A percentile compares a stretch with the other conserved stretches of the same genome.
Evolutionary conservation across 331 rosid genomes (phyloP).

Genomic region (Pyracantha coccinea): DNA sequence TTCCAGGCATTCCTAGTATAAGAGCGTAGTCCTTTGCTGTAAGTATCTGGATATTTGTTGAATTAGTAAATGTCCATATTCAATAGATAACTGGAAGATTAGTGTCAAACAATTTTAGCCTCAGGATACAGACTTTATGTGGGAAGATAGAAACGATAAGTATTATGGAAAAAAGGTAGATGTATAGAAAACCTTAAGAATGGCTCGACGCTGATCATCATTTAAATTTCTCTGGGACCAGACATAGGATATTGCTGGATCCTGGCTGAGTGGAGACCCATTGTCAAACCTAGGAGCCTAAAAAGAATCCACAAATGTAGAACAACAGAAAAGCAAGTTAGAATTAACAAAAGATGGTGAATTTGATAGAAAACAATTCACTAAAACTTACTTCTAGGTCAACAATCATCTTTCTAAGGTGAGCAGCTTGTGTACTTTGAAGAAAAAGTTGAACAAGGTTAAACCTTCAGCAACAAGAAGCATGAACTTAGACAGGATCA

Average conservation of each 20-base stretch:
- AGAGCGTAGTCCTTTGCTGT: conserved; percentile 85
- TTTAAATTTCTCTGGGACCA: conserved; percentile 77
- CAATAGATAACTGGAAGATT: background rate
- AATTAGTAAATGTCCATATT: background rate
- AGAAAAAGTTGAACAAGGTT: conserved; percentile 76
- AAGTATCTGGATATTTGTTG: conserved; percentile 55
- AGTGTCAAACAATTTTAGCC: background rate
- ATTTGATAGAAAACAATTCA: conserved; percentile 1
- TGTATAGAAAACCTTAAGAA: conserved; percentile 61
- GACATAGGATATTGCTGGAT: conserved; percentile 84
- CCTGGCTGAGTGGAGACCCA: conserved; percentile 78
- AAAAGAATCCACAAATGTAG: conserved; percentile 13
- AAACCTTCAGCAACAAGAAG: conserved; percentile 51
- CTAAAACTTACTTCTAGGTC: conserved; percentile 61
- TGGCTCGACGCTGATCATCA: conserved; percentile 85
- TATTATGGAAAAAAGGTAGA: background rate
- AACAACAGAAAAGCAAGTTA: conserved; percentile 2
- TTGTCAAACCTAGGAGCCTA: conserved; percentile 94
- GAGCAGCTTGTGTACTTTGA: conserved; percentile 53
- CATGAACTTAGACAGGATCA: conserved; percentile 17
- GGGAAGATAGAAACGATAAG: background rate
- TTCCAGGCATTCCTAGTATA: conserved; percentile 99
- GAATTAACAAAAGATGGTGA: background rate
- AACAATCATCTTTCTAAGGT: conserved; percentile 76
- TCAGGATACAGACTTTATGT: background rate